A percentile compares a stretch with the other conserved stretches of the same genome.
Evolutionary conservation across 331 rosid genomes (phyloP).

Genomic region (Prunus yedoensis): DNA sequence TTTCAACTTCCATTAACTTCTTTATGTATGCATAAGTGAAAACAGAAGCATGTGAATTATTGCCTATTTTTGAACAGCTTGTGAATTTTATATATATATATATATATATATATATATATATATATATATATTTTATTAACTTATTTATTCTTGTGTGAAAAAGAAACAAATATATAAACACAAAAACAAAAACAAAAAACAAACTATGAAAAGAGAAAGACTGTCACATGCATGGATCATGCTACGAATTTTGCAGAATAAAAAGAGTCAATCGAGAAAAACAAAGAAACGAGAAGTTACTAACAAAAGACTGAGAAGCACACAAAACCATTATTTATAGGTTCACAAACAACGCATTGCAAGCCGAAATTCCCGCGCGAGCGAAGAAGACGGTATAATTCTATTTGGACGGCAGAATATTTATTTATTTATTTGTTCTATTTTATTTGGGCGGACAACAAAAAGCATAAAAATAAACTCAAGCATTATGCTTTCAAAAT

Average conservation of each 20-base stretch:
- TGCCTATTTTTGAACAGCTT: no score
- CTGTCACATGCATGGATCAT: no score
- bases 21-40: no score
- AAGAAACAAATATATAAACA: background rate
- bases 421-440: background rate
- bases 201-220: background rate
- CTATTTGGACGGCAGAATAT: conserved; percentile 6
- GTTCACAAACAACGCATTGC: conserved; percentile 26
- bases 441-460: conserved; percentile 22
- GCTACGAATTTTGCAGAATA: no score
- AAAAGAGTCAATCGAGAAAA: background rate
- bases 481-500: background rate
- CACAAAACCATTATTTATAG: background rate
- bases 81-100: no score
- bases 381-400: conserved; percentile 34
- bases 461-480: conserved; percentile 25
- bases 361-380: conserved; percentile 80
- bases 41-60: no score
- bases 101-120: no score
- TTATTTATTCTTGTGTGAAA: no score
- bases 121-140: no score
- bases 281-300: background rate
- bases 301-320: background rate
- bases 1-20: no score
- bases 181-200: no score